A percentile compares a stretch with the other conserved stretches of the same genome.
Evolutionary conservation across 2,329 filamentous ascomycete genomes (phyloP).

Genomic region (Diplodia sapinea): DNA sequence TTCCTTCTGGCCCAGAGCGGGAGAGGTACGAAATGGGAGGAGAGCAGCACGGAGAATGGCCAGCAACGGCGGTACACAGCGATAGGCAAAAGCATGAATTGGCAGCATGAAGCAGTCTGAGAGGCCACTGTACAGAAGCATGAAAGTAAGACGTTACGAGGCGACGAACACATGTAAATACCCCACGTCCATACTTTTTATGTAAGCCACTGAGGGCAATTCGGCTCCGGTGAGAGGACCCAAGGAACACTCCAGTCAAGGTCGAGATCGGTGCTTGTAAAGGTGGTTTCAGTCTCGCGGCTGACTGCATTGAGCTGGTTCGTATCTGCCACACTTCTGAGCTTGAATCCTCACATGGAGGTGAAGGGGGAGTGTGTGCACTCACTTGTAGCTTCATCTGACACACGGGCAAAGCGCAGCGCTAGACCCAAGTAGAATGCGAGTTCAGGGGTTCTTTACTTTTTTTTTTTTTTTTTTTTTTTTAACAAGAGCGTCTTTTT

Average conservation of each 20-base stretch:
- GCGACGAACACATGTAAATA: neutral
- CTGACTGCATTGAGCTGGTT: neutral
- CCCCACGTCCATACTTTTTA: neutral
- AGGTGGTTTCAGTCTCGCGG: no score
- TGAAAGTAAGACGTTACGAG: neutral
- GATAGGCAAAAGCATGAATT: slow-evolving; percentile 21
- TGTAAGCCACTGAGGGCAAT: neutral
- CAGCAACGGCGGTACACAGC: neutral
- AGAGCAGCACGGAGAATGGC: neutral
- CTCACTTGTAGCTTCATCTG: neutral
- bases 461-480: neutral
- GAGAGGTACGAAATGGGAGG: slow-evolving; percentile 23
- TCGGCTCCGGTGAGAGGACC: neutral
- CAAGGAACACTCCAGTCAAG: neutral
- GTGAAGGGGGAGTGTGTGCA: neutral
- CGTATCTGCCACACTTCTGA: neutral
- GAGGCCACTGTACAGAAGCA: neutral
- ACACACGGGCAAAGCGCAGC: neutral
- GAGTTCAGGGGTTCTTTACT: neutral
- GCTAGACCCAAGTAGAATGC: neutral
- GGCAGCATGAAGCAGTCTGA: neutral
- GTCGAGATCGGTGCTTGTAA: neutral
- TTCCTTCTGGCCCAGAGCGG: slow-evolving; percentile 8
- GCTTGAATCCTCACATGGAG: no score
- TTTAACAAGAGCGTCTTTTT: slow-evolving; percentile 5